Base-by-base conservation (phyloP, 164 flowering plant genomes). In the Dillenia suffruticosa region DNA sequence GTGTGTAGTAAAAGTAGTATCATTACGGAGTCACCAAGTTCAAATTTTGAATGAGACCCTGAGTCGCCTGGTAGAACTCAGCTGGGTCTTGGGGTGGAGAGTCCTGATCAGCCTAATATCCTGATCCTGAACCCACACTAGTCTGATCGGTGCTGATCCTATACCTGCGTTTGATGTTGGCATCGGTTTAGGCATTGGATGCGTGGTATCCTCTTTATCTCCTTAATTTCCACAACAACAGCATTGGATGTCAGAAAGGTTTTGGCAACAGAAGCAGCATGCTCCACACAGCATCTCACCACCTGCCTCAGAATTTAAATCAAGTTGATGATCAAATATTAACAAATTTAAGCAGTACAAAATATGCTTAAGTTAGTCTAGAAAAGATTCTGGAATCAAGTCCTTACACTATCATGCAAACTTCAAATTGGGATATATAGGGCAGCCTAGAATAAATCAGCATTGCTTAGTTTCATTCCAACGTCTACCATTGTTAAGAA, bases 261-360 rank as follows among this genome's bases (percentile, higher is more conserved):
- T 68, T 79, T 84, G 40, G 93, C 91, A 15, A 85, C 93, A 1
- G 93, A 84, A 12, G 93, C 89, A 17, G 96, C 85, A 76, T 89
- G 77, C 75, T 87, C 89, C 72, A 89, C 49, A 61, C 93, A 87
- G 72, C 93, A 89, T 70, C 96, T 74, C 49, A 89, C 89, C 24
- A 89, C 96, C 96, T 89, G 79, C 50, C 49, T 47, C 65, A 58
- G 40, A 9, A 48, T 46, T 14, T 3, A 58, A 13, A 22, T 49
- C 24, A 10, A 44, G 45, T 5, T 32, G 49, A 26, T 7, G 45
- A 49, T 10, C 52, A 49, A 49, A 26, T n/a, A 24, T 14, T 49
- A 48, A 48, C 15, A 8, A 48, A 11, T 8, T 40, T 9, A 47
- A 12, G 8, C 44, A 51, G 10, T 6, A 14, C 15, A 51, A 40